phyloP scores from a whole-genome alignment of 1,284 basidiomycete species.

The Ustilago nuda region DNA sequence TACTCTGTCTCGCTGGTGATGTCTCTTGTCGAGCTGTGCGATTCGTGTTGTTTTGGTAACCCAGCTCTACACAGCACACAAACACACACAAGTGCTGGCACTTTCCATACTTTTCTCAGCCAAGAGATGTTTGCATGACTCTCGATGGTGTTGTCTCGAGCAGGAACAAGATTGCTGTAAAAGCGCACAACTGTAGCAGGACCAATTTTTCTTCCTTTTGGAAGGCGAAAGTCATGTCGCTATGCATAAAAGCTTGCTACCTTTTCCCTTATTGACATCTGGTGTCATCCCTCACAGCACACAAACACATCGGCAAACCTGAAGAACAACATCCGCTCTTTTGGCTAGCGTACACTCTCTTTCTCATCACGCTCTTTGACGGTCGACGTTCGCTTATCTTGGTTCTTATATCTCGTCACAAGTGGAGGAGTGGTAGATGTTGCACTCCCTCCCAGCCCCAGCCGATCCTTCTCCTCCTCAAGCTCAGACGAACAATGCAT shows the following conservation, averaged over 20 bases:
- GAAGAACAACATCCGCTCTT: neutral
- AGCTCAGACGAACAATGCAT: neutral
- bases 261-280: neutral
- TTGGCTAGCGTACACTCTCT: neutral
- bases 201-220: neutral
- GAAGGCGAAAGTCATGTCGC: conserved; percentile 10
- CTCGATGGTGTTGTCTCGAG: neutral
- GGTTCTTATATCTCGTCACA: too few species aligned
- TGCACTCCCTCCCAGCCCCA: neutral
- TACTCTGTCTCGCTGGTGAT: neutral
- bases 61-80: neutral
- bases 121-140: neutral
- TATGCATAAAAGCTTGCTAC: conserved; percentile 13
- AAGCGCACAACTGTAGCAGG: neutral
- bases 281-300: neutral
- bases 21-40: neutral
- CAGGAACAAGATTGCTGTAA: neutral
- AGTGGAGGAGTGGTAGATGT: neutral
- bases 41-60: neutral
- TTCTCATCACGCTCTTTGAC: neutral
- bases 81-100: neutral
- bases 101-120: neutral
- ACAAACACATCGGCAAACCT: neutral
- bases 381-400: too few species aligned
- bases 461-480: neutral